Evolutionary conservation across 768 basidiomycete genomes (phyloP).

Genomic region (Tulasnella sp.): DNA sequence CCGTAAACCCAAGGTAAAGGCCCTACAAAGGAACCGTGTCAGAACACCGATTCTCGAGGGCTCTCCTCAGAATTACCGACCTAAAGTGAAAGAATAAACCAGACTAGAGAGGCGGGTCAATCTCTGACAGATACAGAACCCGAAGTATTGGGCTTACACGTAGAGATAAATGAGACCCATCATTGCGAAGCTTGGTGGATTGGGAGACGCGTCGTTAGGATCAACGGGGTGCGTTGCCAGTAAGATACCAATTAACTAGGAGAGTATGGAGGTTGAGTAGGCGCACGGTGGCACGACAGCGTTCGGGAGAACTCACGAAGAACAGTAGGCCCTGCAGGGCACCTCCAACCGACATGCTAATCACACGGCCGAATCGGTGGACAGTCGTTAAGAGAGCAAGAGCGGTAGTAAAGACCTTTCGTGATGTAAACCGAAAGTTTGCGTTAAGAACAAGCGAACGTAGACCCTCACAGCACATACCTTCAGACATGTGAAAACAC

Average conservation of each 20-base stretch:
- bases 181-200: constrained; percentile 25
- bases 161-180: constrained; percentile 32
- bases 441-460: too few relatives aligned
- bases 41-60: background rate
- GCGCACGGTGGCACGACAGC: background rate
- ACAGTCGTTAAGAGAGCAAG: constrained; percentile 27
- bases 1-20: constrained; percentile 33
- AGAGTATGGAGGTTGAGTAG: background rate
- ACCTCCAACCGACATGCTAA: constrained; percentile 25
- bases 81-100: constrained; percentile 32
- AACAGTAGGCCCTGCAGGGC: constrained; percentile 28
- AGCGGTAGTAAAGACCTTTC: constrained; percentile 13
- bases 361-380: constrained; percentile 31
- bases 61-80: background rate
- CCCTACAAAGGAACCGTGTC: background rate
- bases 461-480: background rate
- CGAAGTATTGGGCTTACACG: constrained; percentile 3
- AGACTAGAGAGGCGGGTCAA: background rate
- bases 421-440: background rate
- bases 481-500: constrained; percentile 33
- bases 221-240: constrained; percentile 25
- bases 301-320: constrained; percentile 11
- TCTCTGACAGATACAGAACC: background rate
- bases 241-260: constrained; percentile 23
- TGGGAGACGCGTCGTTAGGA: constrained; percentile 1